Evolutionary conservation across 352 stramenopile genomes (phyloP), one percentile per base, ranked within the genome.

Genomic region (Phytophthora parvispora): DNA sequence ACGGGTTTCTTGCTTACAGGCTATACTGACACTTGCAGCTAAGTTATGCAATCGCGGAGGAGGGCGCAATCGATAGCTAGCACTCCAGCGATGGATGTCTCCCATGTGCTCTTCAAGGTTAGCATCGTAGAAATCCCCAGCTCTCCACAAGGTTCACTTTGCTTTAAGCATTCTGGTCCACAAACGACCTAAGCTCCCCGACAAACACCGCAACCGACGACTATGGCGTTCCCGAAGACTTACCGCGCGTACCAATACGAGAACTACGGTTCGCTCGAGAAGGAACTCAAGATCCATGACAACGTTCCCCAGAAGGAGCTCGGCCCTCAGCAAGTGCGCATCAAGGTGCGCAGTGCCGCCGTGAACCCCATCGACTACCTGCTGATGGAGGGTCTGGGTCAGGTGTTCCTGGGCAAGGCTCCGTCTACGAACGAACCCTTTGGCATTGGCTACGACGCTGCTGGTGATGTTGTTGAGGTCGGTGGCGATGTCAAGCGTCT

Each of bases 311-410:
- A 69, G 16, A 28, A 49, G 2, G 1, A 34, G 1, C 57, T 81
- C 15, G 45, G 40, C 29, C 15, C 61, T 2, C 60, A 61, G 24
- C 69, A 91, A 65, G 60, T 92, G 1, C 64, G 84, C 43, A 71
- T 94, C 60, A 79, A 89, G 58, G 81, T 94, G 7, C 75, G 67
- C 49, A 76, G 65, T 15, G 78, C 84, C 0, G 76, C 75, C 6
- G 67, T 92, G 20, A 94, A 94, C 71, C 81, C 84, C 4, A 65
- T 88, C 6, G 84, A 94, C 62, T 86, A 82, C 60, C 86, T 80
- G 58, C 7, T 92, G 16, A 58, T 81, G 8, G 65, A 81, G 36
- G n/a, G 48, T 16, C 16, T 56, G n/a, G 67, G 75, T 2, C 28
- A 69, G 3, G 32, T 51, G 3, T 64, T 84, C 16, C 24, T 47